Conservation (phyloP, 2,329 filamentous ascomycete genomes). For the Leptographium radiaticola region DNA sequence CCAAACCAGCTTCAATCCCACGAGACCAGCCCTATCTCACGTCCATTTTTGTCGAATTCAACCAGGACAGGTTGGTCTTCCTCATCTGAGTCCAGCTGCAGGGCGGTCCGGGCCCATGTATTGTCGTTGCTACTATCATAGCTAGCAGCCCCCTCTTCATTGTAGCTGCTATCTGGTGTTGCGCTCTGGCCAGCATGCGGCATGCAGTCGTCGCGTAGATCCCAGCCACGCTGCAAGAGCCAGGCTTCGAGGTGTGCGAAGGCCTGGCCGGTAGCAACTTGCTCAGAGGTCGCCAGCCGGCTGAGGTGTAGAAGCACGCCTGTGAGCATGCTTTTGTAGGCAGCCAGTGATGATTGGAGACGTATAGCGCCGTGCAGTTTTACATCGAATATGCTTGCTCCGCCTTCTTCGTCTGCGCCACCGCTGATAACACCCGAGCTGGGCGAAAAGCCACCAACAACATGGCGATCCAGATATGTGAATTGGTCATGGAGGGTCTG, state of each 20-base stretch:
- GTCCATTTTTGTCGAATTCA: conserved; percentile 37
- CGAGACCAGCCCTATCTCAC: conserved; percentile 36
- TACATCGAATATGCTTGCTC: conserved; percentile 19
- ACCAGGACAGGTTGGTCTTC: conserved; percentile 41
- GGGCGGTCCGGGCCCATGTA: not conserved
- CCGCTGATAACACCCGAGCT: conserved; percentile 19
- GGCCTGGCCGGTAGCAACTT: conserved; percentile 30
- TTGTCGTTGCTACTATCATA: not conserved
- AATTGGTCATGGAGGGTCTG: conserved; percentile 41
- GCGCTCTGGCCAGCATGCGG: conserved; percentile 26
- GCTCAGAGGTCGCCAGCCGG: conserved; percentile 22
- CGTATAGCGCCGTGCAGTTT: conserved; percentile 18
- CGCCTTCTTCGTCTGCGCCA: conserved; percentile 3
- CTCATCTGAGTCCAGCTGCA: conserved; percentile 10
- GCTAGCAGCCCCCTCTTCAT: conserved; percentile 18
- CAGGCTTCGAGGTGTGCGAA: conserved; percentile 36
- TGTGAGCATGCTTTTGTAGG: conserved; percentile 41
- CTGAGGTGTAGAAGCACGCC: conserved; percentile 28
- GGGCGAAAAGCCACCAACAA: conserved; percentile 22
- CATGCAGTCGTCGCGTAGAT: conserved; percentile 36
- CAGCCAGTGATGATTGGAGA: conserved; percentile 34
- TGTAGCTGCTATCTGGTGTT: not conserved
- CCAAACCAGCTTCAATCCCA: conserved; percentile 20
- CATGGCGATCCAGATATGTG: conserved; percentile 33
- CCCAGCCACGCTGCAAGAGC: conserved; percentile 39